These are phyloP conservation scores for Leishmania turanica DNA, from an alignment of 208 protist genomes.

Conservation along the genomic window DNA sequence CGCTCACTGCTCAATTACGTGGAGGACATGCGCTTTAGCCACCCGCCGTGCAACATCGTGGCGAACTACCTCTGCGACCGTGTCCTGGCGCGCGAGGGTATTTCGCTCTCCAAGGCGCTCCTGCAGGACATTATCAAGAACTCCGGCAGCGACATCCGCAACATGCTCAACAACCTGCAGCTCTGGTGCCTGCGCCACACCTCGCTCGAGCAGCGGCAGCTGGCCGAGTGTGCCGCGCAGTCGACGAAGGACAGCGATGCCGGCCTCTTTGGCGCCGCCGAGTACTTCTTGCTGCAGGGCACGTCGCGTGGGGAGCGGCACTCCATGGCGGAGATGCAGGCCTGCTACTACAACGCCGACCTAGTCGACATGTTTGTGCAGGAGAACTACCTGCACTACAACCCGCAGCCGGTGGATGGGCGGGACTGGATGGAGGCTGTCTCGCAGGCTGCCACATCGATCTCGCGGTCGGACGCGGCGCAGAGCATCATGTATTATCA, in stretches of 20 bases:
- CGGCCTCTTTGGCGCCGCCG: constrained; percentile 91
- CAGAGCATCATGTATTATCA: constrained; percentile 87
- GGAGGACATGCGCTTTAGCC: constrained; percentile 94
- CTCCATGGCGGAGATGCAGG: constrained; percentile 76
- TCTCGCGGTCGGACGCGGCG: constrained; percentile 78
- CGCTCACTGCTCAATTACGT: constrained; percentile 95
- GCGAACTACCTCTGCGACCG: constrained; percentile 87
- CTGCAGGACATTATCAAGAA: constrained; percentile 91
- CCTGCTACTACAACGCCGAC: constrained; percentile 92
- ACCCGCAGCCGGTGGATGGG: constrained; percentile 40
- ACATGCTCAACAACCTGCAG: constrained; percentile 97
- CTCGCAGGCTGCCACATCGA: constrained; percentile 53
- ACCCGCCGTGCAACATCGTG: constrained; percentile 89
- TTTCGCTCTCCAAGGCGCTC: constrained; percentile 83
- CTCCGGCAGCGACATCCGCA: constrained; percentile 96
- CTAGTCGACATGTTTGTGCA: constrained; percentile 95
- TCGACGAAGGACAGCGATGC: constrained; percentile 92
- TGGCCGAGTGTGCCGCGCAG: constrained; percentile 68
- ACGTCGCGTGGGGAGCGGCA: constrained; percentile 57
- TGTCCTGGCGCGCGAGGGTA: constrained; percentile 90
- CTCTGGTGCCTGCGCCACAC: constrained; percentile 80
- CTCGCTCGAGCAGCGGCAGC: constrained; percentile 62
- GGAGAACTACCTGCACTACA: constrained; percentile 95
- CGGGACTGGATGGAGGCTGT: constrained; percentile 42
- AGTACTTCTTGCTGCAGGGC: constrained; percentile 86